Evolutionary conservation across 148 eudicot species (phyloP).

Genomic region (Dianthus caryophyllus): DNA sequence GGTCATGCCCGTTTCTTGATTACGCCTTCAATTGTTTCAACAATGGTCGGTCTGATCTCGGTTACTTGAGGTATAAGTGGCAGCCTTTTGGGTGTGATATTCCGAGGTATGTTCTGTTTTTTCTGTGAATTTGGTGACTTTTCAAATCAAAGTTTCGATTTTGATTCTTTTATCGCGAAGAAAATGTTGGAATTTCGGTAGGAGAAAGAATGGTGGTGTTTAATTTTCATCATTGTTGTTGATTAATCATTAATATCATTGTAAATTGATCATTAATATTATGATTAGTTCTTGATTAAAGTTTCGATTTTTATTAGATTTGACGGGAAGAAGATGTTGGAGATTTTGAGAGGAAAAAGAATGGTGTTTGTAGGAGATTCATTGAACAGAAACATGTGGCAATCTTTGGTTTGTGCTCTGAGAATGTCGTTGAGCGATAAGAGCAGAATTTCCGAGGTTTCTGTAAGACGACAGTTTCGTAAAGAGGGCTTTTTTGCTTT

Average conservation of each 20-base stretch:
- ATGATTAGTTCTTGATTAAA: background rate
- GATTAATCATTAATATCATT: background rate
- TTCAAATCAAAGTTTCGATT: too few relatives aligned
- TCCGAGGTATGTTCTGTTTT: constrained; percentile 41
- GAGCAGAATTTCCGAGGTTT: constrained; percentile 24
- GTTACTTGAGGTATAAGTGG: constrained; percentile 42
- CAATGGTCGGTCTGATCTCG: constrained; percentile 52
- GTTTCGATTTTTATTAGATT: constrained; percentile 40
- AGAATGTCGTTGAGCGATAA: constrained; percentile 36
- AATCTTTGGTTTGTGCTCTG: constrained; percentile 56
- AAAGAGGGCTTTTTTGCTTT: constrained; percentile 47
- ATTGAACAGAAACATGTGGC: constrained; percentile 70
- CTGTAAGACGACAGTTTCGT: constrained; percentile 30
- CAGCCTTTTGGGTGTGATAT: constrained; percentile 50
- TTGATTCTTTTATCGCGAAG: too few relatives aligned
- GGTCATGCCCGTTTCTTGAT: constrained; percentile 59
- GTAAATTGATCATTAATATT: too few relatives aligned
- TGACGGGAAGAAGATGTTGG: constrained; percentile 51
- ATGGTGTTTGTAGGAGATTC: constrained; percentile 81
- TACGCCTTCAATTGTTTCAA: constrained; percentile 58
- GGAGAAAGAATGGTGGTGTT: too few relatives aligned
- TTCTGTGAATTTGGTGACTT: too few relatives aligned
- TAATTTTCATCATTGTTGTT: background rate
- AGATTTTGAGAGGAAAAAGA: constrained; percentile 54
- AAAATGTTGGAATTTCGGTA: too few relatives aligned